Evolutionary conservation across 1,284 basidiomycete species (phyloP).

Genomic region (Trichosporon asahii): DNA sequence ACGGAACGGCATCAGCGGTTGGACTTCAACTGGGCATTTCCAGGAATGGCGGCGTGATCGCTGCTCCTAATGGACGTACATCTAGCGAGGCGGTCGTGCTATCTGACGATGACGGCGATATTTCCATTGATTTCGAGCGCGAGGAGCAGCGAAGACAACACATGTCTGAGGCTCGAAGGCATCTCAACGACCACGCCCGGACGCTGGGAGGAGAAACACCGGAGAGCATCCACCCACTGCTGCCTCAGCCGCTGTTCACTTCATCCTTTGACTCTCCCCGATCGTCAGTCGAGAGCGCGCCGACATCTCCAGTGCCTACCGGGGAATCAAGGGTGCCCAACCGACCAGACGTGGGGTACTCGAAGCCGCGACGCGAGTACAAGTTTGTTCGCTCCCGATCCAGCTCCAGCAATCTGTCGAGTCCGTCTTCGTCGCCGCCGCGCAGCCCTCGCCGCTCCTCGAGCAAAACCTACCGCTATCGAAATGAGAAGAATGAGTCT

Average conservation of each 20-base stretch:
- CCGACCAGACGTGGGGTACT: not conserved
- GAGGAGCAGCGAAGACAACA: not conserved
- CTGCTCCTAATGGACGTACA: not conserved
- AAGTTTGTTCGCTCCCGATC: not conserved
- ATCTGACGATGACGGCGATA: slow-evolving; percentile 10
- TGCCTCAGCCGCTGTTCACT: not conserved
- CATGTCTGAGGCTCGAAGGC: not conserved
- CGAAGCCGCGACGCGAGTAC: not conserved
- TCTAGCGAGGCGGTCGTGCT: not conserved
- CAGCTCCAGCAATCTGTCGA: not conserved
- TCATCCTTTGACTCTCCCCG: not conserved
- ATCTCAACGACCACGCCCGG: slow-evolving; percentile 19
- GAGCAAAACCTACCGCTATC: not conserved
- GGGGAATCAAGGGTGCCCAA: not conserved
- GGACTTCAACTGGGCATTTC: not conserved
- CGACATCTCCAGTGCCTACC: not conserved
- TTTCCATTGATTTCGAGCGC: not conserved
- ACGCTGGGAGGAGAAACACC: not conserved
- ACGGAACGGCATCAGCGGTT: not conserved
- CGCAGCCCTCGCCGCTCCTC: not conserved
- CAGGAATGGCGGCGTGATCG: not conserved
- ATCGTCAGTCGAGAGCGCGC: not conserved
- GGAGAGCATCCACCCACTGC: slow-evolving; percentile 1
- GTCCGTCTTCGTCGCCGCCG: not conserved
- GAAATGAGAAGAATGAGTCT: not conserved